A percentile compares a stretch with the other conserved stretches of the same genome.
Conservation (phyloP, 2,329 filamentous ascomycete species). For the Talaromyces sp. region DNA sequence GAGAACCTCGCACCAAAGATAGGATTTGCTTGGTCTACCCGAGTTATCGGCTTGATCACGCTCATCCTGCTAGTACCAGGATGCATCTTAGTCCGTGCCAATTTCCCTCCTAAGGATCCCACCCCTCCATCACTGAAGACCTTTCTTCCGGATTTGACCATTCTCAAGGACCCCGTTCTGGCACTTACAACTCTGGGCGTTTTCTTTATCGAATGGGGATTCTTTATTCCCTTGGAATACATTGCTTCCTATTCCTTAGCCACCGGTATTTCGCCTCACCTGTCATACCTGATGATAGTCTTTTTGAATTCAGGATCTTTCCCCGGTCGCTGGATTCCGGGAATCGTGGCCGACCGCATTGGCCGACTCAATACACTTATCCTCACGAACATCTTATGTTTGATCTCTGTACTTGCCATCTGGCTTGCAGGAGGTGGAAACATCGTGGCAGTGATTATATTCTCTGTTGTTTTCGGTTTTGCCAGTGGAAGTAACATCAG, state of each 20-base stretch:
- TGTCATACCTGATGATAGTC: conserved; percentile 35
- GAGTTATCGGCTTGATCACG: conserved; percentile 18
- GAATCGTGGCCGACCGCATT: conserved; percentile 34
- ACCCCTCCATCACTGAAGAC: conserved; percentile 16
- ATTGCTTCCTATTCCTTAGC: conserved; percentile 35
- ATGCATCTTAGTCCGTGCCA: conserved; percentile 15
- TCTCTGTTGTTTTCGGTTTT: conserved; percentile 38
- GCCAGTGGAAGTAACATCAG: conserved; percentile 42
- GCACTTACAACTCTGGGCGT: conserved; percentile 31
- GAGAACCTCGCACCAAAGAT: conserved; percentile 15
- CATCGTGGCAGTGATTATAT: conserved; percentile 21
- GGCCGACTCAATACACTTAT: conserved; percentile 39
- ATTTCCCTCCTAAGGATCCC: conserved; percentile 8
- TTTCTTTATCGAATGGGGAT: conserved; percentile 39
- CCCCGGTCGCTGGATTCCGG: conserved; percentile 36
- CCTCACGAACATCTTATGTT: conserved; percentile 28
- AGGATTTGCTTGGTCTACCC: conserved; percentile 22
- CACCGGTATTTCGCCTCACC: conserved; percentile 23
- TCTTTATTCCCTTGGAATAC: conserved; percentile 42
- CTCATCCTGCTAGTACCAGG: conserved; percentile 17
- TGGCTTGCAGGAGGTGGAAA: conserved; percentile 31
- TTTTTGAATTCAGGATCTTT: conserved; percentile 37
- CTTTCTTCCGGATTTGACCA: conserved; percentile 19
- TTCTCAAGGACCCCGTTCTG: conserved; percentile 16
- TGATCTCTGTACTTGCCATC: conserved; percentile 27